Base-by-base conservation (phyloP, 257 asterid species). In the Ilex aquifolium region DNA sequence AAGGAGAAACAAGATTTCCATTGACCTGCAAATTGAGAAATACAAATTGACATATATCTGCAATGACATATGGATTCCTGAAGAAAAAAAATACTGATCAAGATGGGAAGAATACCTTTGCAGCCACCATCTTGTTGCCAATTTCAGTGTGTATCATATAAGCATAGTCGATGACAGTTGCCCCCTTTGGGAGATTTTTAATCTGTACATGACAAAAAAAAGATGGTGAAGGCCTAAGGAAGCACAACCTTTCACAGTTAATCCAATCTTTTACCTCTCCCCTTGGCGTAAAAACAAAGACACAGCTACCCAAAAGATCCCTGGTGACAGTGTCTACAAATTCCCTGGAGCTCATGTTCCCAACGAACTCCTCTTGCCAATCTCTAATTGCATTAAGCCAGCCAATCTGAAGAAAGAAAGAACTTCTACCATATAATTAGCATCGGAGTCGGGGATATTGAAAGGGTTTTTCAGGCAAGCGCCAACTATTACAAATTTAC, bases 321-420 rank as follows among this genome's bases (percentile, higher is more conserved):
- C 87, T 77, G 63, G 94, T 91, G 73, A 91, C 73, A 30, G 95
- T 84, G 75, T 91, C 97, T 63, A 91, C 97, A 74, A 91, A 88
- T 69, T 88, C 97, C 77, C 97, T 82, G 36, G 97, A 91, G 67
- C 95, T 91, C 96, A 88, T 91, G 74, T 91, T 91, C 57, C 96
- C 97, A 61, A 88, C 97, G 63, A 91, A 91, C 76, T 91, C 97
- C 76, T 91, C 95, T 72, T 91, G 96, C 97, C 97, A 91, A 75
- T 91, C 97, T 74, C 97, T 82, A 59, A 91, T 91, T 71, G 97
- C 97, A 77, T 88, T 88, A 65, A 91, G 91, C 97, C 97, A 91
- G 57, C 97, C 85, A 76, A 91, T 88, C 97, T 91, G 88, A 68
- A 73, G 72, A 32, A 72, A 63, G 60, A 44, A 31, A 64, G 31